Base-by-base conservation (phyloP, 2,329 filamentous ascomycete species). In the Aspergillus pseudoterreus region DNA sequence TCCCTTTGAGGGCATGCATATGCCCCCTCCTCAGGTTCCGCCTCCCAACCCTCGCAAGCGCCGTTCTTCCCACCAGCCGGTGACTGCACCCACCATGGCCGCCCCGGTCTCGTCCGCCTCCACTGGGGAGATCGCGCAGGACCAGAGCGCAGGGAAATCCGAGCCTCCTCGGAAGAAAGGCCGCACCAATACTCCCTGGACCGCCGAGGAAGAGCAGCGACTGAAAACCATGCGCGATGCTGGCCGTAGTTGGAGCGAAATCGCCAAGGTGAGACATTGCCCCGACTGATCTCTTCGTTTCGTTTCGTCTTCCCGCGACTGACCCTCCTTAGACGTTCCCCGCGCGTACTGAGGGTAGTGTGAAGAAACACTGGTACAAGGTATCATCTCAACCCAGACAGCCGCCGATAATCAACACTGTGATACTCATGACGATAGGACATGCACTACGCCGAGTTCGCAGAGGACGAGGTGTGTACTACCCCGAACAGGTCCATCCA, bases 281-380 rank as follows among this genome's bases (percentile, higher is more conserved):
- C n/a, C 21, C 15, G 35, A 10, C 44, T 52, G 15, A 33, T 49
- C 27, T 24, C 41, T 12, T 42, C n/a, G n/a, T 19, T 49, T 22
- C 22, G 30, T 52, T 49, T 22, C 22, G 30, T 52, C 17, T 45
- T 12, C 9, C 22, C 35, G 14, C 47, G 14, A 19, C 43, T 15
- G 44, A 51, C 46, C 52, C 36, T 43, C 41, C 45, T 51, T 59
- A 95, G 89, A 92, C 88, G 2, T 99, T 99, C 69, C 92, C 94
- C 10, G 86, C 84, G 21, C 82, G 94, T 64, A 99, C 94, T 39
- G 94, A 99, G 75, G 94, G 94, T 6, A 96, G 92, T 66, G 94
- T 99, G 19, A 99, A 97, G 80, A 99, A 97, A 75, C 94, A 99
- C 71, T 99, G 94, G 92, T 97, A 99, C 74, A 97, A 97, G 82